Evolutionary conservation across 495 filamentous ascomycete species (phyloP), one percentile per base, ranked within the genome.

Genomic region (Xanthoparmelia taractica): DNA sequence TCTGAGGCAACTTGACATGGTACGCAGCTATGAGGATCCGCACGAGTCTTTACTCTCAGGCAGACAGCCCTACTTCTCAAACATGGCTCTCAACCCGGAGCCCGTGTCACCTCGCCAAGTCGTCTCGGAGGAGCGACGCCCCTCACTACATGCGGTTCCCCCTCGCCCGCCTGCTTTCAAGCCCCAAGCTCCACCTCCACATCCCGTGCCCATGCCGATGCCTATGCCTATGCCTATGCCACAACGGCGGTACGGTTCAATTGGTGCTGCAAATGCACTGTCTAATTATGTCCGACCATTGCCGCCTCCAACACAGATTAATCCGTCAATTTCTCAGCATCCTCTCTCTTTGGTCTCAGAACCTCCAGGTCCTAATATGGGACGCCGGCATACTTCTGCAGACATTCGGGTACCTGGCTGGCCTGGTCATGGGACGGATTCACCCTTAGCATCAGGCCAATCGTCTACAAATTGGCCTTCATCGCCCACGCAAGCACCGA

Each of bases 381-480:
- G 86, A 37, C 86, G 94, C 27, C 85, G 94, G 50, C 94, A 98
- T 74, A 98, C 94, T 2, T 94, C 93, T 56, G 94, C 94, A 60
- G 94, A 98, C 68, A 97, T 98, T 67, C 89, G 94, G 36, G 85
- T 89, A 47, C 88, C 89, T 67, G 90, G 90, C 58, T 97, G 94
- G 94, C 85, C 88, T 23, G 61, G 67, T 80, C 84, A 20, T 71
- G 75, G 37, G n/a, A 59, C 59, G 8, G 65, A 45, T 37, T 91
- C 91, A 6, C 90, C 92, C 17, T 91, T 90, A 63, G 76, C 80
- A 4, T 86, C 88, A 27, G 87, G 87, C 5, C 86, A 89, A 29
- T 83, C 85, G 41, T 89, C 86, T 23, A 60, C 59, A 18, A 88
- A 90, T 58, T 97, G 91, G 91, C 91, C 93, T 4, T 87, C 90